Percentiles rank a stretch among this genome's conserved stretches.
Evolutionary conservation across 2,329 filamentous ascomycete genomes (phyloP).

Genomic region (Xylaria sp.): DNA sequence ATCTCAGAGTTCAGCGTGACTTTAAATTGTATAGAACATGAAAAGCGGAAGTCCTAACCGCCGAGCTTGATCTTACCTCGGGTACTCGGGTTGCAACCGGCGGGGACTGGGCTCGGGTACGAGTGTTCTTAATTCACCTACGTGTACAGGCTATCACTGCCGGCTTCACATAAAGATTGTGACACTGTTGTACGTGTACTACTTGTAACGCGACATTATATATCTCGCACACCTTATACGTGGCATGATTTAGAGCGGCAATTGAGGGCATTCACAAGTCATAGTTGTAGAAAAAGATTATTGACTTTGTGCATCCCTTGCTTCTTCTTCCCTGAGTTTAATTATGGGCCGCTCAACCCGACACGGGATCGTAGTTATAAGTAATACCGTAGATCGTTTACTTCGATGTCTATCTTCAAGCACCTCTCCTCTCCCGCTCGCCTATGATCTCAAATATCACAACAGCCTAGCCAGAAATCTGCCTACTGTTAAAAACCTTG

Average conservation of each 20-base stretch:
- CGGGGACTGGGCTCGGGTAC: no score
- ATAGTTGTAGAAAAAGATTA: neutral
- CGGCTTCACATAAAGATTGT: neutral
- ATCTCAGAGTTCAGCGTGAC: no score
- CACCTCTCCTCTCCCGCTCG: neutral
- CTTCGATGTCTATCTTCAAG: neutral
- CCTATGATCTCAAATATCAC: neutral
- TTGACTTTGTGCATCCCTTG: neutral
- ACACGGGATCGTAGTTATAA: neutral
- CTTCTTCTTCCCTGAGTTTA: neutral
- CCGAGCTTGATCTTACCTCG: no score
- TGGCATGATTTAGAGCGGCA: neutral
- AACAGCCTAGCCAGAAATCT: neutral
- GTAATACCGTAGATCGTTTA: neutral
- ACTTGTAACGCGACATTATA: neutral
- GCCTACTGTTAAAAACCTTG: neutral
- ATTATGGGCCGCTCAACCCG: neutral
- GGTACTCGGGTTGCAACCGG: no score
- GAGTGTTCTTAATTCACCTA: neutral
- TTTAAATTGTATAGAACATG: neutral
- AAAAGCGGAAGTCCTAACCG: no score
- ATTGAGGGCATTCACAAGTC: neutral
- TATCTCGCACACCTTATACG: neutral
- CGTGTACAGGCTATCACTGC: no score
- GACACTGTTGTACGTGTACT: neutral